Evolutionary conservation across 495 filamentous ascomycete genomes (phyloP), one percentile per base, ranked within the genome.

Genomic region (Aspergillus affinis): DNA sequence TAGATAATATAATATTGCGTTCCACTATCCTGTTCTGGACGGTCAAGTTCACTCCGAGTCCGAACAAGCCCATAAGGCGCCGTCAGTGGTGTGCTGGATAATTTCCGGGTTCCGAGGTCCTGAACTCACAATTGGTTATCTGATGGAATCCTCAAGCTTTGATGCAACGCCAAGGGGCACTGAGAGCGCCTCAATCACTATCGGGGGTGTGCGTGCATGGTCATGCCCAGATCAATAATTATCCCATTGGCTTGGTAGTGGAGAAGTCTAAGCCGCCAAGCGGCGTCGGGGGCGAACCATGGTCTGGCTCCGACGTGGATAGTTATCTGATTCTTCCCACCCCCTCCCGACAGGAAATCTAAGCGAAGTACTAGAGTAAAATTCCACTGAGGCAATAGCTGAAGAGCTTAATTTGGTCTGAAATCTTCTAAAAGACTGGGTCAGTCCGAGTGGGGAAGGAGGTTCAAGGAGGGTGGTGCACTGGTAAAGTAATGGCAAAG

Each of bases 271-370:
- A 46, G 18, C 54, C 21, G 48, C 48, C 59, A 50, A 57, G 54
- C 47, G 53, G 17, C 47, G 13, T 49, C 32, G 50, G 45, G 36
- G 46, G 50, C 45, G 26, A 51, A 27, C 20, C 44, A 32, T 18
- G 45, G 13, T 17, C 32, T 30, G 51, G 55, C 53, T 58, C 60
- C 58, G 55, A 58, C 58, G 58, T 49, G 52, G 17, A 41, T 32
- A 18, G 53, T 48, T 47, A 18, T 20, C 27, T 23, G 45, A 23
- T 60, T 55, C 46, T 53, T 17, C 10, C 19, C 6, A 41, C 36
- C 36, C 36, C 36, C 13, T 17, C 13, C 5, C 13, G 36, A 17
- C 36, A 4, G 2, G 12, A 41, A 41, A 15, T 13, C 36, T 41
- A 41, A 41, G 10, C 36, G 36, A 41, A 41, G 36, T 41, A n/a